phyloP scores from a whole-genome alignment of 345 rosid species.

The Garcia nutans region DNA sequence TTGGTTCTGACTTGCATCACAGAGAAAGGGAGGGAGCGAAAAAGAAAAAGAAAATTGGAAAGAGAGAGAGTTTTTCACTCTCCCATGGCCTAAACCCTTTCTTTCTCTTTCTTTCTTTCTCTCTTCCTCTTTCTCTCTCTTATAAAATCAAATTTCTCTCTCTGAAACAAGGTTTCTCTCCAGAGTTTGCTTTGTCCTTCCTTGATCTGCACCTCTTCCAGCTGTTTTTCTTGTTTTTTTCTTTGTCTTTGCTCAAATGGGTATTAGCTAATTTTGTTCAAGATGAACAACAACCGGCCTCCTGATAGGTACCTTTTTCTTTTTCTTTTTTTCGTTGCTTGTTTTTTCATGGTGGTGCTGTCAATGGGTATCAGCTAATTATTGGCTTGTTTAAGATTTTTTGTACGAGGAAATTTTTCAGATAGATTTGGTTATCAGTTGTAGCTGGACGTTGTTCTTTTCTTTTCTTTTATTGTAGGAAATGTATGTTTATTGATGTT shows the following conservation, averaged over 20 bases:
- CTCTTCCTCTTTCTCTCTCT: not conserved
- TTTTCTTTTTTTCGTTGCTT: not conserved
- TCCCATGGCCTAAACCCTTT: slow-evolving; percentile 35
- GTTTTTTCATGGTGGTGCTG: not conserved
- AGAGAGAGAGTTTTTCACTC: slow-evolving; percentile 25
- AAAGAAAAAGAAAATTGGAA: slow-evolving; percentile 4
- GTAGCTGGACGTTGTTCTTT: slow-evolving; percentile 21
- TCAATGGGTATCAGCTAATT: not conserved
- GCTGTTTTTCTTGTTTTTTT: slow-evolving; percentile 8
- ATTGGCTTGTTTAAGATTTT: not conserved
- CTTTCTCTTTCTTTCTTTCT: slow-evolving; percentile 16
- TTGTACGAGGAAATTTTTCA: not conserved
- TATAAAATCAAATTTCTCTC: not conserved
- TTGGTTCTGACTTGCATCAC: slow-evolving; percentile 37
- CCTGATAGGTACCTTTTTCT: slow-evolving; percentile 26
- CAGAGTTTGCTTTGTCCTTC: not conserved
- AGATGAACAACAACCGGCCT: slow-evolving; percentile 24
- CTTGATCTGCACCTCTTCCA: slow-evolving; percentile 45
- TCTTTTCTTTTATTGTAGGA: not conserved
- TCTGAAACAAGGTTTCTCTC: slow-evolving; percentile 19
- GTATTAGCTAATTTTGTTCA: slow-evolving; percentile 19
- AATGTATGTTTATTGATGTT: not conserved
- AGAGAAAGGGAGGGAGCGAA: slow-evolving; percentile 12
- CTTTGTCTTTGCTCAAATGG: slow-evolving; percentile 20
- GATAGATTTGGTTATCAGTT: not conserved